phyloP scores from a whole-genome alignment of 2,329 filamentous ascomycete species.

The Aspergillus unguis region DNA sequence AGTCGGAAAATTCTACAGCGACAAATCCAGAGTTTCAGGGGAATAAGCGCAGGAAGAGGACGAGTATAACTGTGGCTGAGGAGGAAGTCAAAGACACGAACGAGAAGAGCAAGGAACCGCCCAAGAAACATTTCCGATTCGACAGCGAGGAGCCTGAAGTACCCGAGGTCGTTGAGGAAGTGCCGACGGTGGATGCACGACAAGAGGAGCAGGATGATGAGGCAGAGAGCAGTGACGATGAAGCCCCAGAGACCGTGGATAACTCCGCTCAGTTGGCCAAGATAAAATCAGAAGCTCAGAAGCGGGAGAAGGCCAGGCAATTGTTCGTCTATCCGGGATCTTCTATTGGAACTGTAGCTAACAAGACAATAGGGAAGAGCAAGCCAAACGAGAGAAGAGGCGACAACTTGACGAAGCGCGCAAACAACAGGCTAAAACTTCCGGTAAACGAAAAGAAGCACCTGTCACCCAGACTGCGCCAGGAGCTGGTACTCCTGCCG shows the following conservation, averaged over 20 bases:
- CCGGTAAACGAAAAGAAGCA: constrained; percentile 28
- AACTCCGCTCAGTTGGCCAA: constrained; percentile 39
- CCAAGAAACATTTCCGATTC: constrained; percentile 38
- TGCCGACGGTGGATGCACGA: constrained; percentile 21
- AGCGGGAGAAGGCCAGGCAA: constrained; percentile 36
- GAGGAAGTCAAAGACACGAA: constrained; percentile 14
- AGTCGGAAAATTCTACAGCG: constrained; percentile 23
- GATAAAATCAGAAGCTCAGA: constrained; percentile 39
- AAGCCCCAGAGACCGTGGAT: constrained; percentile 42
- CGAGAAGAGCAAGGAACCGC: constrained; percentile 17
- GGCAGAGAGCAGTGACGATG: constrained; percentile 35
- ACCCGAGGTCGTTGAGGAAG: constrained; percentile 18
- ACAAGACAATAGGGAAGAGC: constrained; percentile 34
- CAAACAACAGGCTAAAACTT: constrained; percentile 37
- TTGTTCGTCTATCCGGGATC: constrained; percentile 25
- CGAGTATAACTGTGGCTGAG: constrained; percentile 18
- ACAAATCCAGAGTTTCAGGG: constrained; percentile 24
- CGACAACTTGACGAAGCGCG: constrained; percentile 39
- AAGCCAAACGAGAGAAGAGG: constrained; percentile 39
- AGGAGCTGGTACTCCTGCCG: constrained; percentile 16
- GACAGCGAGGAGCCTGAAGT: constrained; percentile 40
- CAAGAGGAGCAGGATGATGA: constrained; percentile 23
- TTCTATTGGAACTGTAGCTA: constrained; percentile 13
- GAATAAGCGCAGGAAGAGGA: constrained; percentile 36
- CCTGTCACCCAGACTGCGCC: background rate